These are phyloP conservation scores for Dactylonectria estremocensis DNA, from an alignment of 2,329 filamentous ascomycete genomes.

Conservation along the genomic window DNA sequence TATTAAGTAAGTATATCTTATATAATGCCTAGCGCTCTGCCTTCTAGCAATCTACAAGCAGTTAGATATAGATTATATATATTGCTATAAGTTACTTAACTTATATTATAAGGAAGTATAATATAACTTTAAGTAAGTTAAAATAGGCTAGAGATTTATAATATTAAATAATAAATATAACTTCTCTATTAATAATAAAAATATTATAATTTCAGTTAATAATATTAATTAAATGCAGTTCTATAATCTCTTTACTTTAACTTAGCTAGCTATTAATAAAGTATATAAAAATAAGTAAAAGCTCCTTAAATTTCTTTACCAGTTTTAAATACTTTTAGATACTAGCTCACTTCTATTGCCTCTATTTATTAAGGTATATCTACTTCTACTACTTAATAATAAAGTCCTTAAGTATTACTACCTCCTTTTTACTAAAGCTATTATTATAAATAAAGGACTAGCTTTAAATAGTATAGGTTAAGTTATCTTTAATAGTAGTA, in stretches of 20 bases:
- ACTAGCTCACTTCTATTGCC: conserved; percentile 7
- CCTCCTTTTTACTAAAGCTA: conserved; percentile 6
- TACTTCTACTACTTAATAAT: neutral
- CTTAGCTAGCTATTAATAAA: neutral
- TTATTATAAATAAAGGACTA: conserved; percentile 14
- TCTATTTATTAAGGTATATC: neutral
- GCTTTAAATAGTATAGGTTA: conserved; percentile 3
- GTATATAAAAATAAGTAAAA: too few species aligned
- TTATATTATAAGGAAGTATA: too few species aligned
- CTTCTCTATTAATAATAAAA: conserved; percentile 10
- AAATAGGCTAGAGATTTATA: too few species aligned
- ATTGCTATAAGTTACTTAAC: too few species aligned
- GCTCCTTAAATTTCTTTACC: neutral
- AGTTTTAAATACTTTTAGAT: conserved; percentile 15
- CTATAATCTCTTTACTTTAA: conserved; percentile 4
- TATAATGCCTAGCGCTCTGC: too few species aligned
- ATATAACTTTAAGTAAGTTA: too few species aligned
- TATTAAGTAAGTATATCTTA: too few species aligned
- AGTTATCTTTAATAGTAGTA: conserved; percentile 6
- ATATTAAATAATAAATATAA: conserved; percentile 9
- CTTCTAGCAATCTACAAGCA: too few species aligned
- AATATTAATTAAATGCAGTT: neutral
- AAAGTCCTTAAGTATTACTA: conserved; percentile 17
- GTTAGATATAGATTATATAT: too few species aligned
- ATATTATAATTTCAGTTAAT: conserved; percentile 13